phyloP scores from a whole-genome alignment of 2,329 filamentous ascomycete genomes.

The Apiospora malaysiana region DNA sequence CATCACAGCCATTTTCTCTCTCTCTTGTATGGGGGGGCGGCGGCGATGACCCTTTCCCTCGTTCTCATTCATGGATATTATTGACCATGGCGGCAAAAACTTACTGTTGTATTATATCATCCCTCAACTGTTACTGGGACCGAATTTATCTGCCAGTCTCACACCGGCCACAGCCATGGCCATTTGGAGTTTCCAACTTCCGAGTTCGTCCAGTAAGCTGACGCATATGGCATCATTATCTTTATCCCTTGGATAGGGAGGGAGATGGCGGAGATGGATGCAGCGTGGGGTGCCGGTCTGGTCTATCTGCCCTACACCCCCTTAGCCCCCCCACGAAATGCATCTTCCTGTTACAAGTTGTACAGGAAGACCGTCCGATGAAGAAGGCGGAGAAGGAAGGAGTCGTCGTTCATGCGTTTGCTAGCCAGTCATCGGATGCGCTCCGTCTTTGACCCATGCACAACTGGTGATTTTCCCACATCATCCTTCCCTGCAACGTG shows the following conservation, averaged over 20 bases:
- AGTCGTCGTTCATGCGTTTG: neutral
- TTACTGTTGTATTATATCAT: conserved; percentile 7
- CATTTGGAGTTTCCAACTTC: neutral
- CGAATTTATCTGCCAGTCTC: neutral
- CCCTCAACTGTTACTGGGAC: neutral
- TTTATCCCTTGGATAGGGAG: neutral
- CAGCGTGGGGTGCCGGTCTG: neutral
- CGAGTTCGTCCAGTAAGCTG: conserved; percentile 5
- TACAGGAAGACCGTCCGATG: neutral
- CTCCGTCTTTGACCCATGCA: neutral
- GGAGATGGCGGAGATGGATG: neutral
- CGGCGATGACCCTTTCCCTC: neutral
- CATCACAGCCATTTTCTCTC: neutral
- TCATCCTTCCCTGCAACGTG: neutral
- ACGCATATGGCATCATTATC: neutral
- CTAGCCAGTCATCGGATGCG: neutral
- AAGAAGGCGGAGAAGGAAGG: neutral
- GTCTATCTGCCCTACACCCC: neutral
- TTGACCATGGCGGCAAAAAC: neutral
- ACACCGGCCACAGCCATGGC: neutral
- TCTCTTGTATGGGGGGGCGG: neutral
- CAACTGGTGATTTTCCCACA: neutral
- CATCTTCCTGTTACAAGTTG: neutral
- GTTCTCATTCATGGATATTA: neutral
- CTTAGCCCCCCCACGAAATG: neutral